These are phyloP conservation scores for Lepraria neglecta DNA, from an alignment of 495 filamentous ascomycete genomes.

Conservation along the genomic window DNA sequence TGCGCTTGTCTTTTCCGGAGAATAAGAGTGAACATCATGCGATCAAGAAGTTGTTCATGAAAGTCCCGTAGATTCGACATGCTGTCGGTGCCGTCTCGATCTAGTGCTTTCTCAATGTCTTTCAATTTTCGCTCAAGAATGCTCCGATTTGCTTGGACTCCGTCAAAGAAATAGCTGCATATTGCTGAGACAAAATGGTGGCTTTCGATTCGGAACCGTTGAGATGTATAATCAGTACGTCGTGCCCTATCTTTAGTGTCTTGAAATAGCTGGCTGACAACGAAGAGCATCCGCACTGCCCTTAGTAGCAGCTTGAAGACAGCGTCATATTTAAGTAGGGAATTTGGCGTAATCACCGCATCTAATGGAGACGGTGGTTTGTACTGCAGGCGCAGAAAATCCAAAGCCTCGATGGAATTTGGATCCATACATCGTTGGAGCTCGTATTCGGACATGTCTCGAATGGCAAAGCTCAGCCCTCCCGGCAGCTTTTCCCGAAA, in stretches of 20 bases:
- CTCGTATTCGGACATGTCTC: slow-evolving; percentile 70
- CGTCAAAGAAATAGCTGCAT: slow-evolving; percentile 70
- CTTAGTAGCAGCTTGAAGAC: slow-evolving; percentile 76
- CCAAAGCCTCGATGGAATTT: slow-evolving; percentile 72
- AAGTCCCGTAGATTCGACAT: slow-evolving; percentile 59
- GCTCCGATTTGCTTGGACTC: slow-evolving; percentile 63
- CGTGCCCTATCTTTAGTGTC: slow-evolving; percentile 34
- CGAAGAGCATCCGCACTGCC: slow-evolving; percentile 70
- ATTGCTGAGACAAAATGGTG: slow-evolving; percentile 68
- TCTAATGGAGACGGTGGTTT: slow-evolving; percentile 67
- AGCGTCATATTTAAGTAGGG: slow-evolving; percentile 71
- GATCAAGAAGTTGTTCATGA: slow-evolving; percentile 72
- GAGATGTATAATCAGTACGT: slow-evolving; percentile 35
- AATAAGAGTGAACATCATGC: slow-evolving; percentile 67
- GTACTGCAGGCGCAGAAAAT: slow-evolving; percentile 85
- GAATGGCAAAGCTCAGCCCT: slow-evolving; percentile 76
- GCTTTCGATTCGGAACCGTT: slow-evolving; percentile 66
- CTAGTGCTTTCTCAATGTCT: slow-evolving; percentile 52
- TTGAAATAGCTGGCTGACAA: slow-evolving; percentile 54
- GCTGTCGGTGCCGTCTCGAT: slow-evolving; percentile 45
- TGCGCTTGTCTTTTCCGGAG: slow-evolving; percentile 63
- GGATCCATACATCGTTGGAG: slow-evolving; percentile 73
- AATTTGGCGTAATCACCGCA: slow-evolving; percentile 58
- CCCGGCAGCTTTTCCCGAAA: slow-evolving; percentile 60
- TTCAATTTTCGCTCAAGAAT: slow-evolving; percentile 60